These are phyloP conservation scores for Alternaria triticimaculans DNA, from an alignment of 2,329 filamentous ascomycete species.

Conservation along the genomic window DNA sequence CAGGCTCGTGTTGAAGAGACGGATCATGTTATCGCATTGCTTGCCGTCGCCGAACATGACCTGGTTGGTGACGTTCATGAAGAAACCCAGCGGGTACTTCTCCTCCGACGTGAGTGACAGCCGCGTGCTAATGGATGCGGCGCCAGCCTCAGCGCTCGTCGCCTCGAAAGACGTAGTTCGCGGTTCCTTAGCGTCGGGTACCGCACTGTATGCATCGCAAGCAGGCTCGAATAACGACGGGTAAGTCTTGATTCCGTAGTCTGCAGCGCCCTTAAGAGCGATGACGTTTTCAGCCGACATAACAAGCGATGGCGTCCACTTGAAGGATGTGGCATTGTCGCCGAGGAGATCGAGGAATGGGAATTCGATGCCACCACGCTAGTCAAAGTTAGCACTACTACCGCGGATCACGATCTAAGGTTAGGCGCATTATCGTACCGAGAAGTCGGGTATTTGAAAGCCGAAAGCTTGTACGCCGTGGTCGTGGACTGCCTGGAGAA, in stretches of 20 bases:
- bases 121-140: slow-evolving; percentile 24
- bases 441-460: slow-evolving; percentile 57
- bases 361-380: slow-evolving; percentile 62
- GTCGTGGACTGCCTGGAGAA: slow-evolving; percentile 59
- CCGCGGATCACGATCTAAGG: background rate
- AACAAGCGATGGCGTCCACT: slow-evolving; percentile 57
- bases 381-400: background rate
- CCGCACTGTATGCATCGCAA: slow-evolving; percentile 58
- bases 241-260: slow-evolving; percentile 56
- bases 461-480: slow-evolving; percentile 58
- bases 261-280: slow-evolving; percentile 54
- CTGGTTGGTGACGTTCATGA: slow-evolving; percentile 63
- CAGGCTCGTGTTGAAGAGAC: slow-evolving; percentile 56
- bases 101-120: slow-evolving; percentile 18
- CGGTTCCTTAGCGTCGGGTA: slow-evolving; percentile 27
- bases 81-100: slow-evolving; percentile 53
- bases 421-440: slow-evolving; percentile 44
- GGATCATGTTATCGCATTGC: slow-evolving; percentile 54
- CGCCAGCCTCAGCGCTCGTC: slow-evolving; percentile 20
- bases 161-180: slow-evolving; percentile 33
- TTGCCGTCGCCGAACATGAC: slow-evolving; percentile 54
- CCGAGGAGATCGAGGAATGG: slow-evolving; percentile 62
- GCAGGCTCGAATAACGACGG: slow-evolving; percentile 55
- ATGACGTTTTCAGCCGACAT: slow-evolving; percentile 53
- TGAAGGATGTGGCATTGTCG: slow-evolving; percentile 60